Evolutionary conservation across 352 stramenopile species (phyloP).

Genomic region (Blastocystis sp.): DNA sequence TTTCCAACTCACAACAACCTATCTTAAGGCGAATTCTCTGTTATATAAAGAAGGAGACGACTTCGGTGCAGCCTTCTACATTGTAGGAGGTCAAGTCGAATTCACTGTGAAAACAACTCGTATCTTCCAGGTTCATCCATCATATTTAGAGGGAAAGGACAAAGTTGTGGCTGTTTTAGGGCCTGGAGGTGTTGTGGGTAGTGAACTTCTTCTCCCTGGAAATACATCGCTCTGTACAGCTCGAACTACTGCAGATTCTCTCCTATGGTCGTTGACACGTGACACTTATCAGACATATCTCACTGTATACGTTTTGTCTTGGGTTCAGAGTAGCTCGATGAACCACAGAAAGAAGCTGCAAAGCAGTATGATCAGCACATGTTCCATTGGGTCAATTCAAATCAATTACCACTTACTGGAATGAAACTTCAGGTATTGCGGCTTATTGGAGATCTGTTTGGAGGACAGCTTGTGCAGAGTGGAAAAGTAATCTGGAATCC

Average conservation of each 20-base stretch:
- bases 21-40: neutral
- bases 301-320: neutral
- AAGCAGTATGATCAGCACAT: slow-evolving; percentile 5
- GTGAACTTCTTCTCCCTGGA: neutral
- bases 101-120: neutral
- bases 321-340: neutral
- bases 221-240: neutral
- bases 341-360: neutral
- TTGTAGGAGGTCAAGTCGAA: neutral
- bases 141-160: neutral
- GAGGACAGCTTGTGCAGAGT: neutral
- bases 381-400: slow-evolving; percentile 53
- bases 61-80: neutral
- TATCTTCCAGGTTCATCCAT: neutral
- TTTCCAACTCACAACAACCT: slow-evolving; percentile 14
- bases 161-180: neutral
- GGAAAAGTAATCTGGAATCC: neutral
- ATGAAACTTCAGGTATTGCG: neutral
- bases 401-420: neutral
- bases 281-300: slow-evolving; percentile 33
- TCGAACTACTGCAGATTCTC: neutral
- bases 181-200: neutral
- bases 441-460: slow-evolving; percentile 24
- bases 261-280: slow-evolving; percentile 7
- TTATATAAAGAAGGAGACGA: slow-evolving; percentile 36